Evolutionary conservation across 2,329 filamentous ascomycete genomes (phyloP), one percentile per base, ranked within the genome.

Genomic region (Juglanconis juglandina): DNA sequence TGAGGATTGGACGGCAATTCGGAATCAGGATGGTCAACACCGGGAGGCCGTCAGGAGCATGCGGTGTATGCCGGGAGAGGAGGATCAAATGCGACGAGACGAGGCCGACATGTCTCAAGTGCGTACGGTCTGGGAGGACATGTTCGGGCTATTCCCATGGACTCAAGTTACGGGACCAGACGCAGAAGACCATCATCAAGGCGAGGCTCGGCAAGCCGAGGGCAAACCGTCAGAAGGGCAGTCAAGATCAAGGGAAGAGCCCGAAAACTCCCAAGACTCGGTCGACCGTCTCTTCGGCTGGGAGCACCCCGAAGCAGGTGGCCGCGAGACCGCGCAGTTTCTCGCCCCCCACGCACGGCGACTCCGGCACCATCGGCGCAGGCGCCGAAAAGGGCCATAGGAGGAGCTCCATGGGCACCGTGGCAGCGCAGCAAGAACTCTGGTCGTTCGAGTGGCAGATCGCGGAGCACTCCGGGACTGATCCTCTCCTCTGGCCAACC

Each of bases 61-160:
- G 63, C 47, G 51, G 55, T 11, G 53, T 56, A 14, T 64, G 63
- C 39, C 54, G 63, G 2, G 53, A 39, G 35, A 56, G 63, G 37
- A 59, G 59, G 53, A 58, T 61, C 56, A 61, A 61, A 41, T 61
- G 59, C 41, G 59, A 61, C 24, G 53, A 58, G 59, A 60, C 60
- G 3, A 59, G 54, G 54, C 63, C 63, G 41, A 52, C 48, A 9
- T 64, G 63, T 51, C 53, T 58, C 42, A 61, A 57, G 49, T 65
- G 61, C 61, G 35, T 51, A 34, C 54, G 54, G 46, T 56, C 52
- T 14, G 53, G 58, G 2, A 33, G 52, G 37, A 56, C 52, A 17
- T 64, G 63, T 14, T 51, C 57, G 10, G 57, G 57, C 13, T 59
- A 59, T 14, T 59, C 57, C 7, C 50, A 59, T 10, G 57, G 57